Conservation (phyloP, 768 basidiomycete genomes). For the Termitomyces sp. region DNA sequence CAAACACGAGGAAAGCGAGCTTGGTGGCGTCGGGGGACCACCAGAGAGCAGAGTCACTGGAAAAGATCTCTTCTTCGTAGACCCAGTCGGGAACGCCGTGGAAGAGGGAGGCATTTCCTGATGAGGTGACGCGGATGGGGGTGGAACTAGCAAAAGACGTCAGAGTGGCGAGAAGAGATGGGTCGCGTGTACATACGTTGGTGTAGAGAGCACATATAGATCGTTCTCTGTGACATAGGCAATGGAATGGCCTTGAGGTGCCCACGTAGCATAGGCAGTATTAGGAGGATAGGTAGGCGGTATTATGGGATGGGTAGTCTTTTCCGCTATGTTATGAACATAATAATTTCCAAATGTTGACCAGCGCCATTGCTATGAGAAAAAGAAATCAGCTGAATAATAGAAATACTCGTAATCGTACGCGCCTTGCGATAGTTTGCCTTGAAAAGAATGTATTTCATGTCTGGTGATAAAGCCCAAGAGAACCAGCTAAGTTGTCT, state of each 20-base stretch:
- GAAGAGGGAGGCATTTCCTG: slow-evolving; percentile 83
- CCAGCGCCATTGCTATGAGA: slow-evolving; percentile 86
- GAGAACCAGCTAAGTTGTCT: slow-evolving; percentile 41
- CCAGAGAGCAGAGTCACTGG: slow-evolving; percentile 75
- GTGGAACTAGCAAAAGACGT: slow-evolving; percentile 27
- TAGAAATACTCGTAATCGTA: background rate
- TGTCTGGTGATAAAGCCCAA: slow-evolving; percentile 89
- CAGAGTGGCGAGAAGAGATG: background rate
- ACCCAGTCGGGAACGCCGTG: slow-evolving; percentile 98
- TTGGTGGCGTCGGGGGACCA: slow-evolving; percentile 80
- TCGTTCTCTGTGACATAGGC: slow-evolving; percentile 88
- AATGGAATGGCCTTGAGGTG: slow-evolving; percentile 79
- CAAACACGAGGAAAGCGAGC: slow-evolving; percentile 82
- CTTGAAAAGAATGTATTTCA: slow-evolving; percentile 85
- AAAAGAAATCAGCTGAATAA: background rate
- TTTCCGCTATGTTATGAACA: slow-evolving; percentile 74
- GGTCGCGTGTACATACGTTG: slow-evolving; percentile 43
- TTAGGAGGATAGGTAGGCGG: slow-evolving; percentile 65
- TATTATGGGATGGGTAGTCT: slow-evolving; percentile 67
- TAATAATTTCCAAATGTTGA: slow-evolving; percentile 92
- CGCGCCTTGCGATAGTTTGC: slow-evolving; percentile 68
- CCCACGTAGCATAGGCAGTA: slow-evolving; percentile 83
- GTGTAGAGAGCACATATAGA: slow-evolving; percentile 75
- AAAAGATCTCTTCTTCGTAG: slow-evolving; percentile 90
- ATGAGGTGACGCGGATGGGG: slow-evolving; percentile 73